These are phyloP conservation scores for Aureobasidium uvarum DNA, from an alignment of 2,329 filamentous ascomycete species.

Conservation along the genomic window DNA sequence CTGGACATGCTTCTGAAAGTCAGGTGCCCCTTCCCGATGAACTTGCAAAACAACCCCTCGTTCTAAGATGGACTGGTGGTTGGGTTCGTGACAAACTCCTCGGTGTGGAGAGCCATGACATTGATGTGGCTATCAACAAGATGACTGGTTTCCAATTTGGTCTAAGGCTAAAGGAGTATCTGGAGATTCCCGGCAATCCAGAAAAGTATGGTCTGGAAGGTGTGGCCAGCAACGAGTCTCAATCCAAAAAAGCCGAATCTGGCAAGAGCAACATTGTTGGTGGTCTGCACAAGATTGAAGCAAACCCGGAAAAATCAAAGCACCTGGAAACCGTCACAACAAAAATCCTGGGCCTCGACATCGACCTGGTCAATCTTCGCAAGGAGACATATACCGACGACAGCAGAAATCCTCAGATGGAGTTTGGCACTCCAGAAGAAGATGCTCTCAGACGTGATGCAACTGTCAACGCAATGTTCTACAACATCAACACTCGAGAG, in stretches of 20 bases:
- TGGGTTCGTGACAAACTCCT: slow-evolving; percentile 87
- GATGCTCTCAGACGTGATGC: slow-evolving; percentile 88
- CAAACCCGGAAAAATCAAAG: slow-evolving; percentile 95
- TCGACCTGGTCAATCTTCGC: slow-evolving; percentile 91
- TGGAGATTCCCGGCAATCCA: slow-evolving; percentile 59
- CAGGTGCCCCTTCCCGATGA: slow-evolving; percentile 45
- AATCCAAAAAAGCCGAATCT: slow-evolving; percentile 43
- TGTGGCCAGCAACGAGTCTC: slow-evolving; percentile 39
- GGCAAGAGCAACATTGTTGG: slow-evolving; percentile 61
- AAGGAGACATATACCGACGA: slow-evolving; percentile 90
- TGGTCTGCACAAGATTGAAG: slow-evolving; percentile 80
- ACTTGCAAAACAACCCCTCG: slow-evolving; percentile 48
- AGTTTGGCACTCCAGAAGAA: slow-evolving; percentile 88
- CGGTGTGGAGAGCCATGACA: slow-evolving; percentile 70
- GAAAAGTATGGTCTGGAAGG: slow-evolving; percentile 58
- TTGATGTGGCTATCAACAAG: slow-evolving; percentile 79
- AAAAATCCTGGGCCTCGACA: slow-evolving; percentile 78
- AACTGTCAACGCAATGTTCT: slow-evolving; percentile 94
- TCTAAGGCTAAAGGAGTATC: slow-evolving; percentile 65
- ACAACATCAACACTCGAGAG: slow-evolving; percentile 75
- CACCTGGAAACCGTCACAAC: slow-evolving; percentile 90
- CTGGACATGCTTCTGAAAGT: slow-evolving; percentile 33
- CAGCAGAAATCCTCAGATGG: slow-evolving; percentile 85
- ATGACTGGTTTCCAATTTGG: slow-evolving; percentile 81
- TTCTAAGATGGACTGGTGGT: slow-evolving; percentile 77